Evolutionary conservation across 2,329 filamentous ascomycete species (phyloP).

Genomic region (Paecilomyces fulvus): DNA sequence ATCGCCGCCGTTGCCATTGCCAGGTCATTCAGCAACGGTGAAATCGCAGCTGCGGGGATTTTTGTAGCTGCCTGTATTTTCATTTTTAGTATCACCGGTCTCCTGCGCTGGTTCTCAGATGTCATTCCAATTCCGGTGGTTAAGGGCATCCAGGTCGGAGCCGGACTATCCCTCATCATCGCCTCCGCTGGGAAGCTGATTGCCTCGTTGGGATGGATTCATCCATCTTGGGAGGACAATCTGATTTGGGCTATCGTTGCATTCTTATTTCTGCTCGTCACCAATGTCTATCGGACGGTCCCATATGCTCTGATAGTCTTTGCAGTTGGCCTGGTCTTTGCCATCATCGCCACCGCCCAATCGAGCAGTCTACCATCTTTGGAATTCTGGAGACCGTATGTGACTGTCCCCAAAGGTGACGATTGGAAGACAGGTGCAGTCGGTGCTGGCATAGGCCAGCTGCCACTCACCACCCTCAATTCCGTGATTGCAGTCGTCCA

Average conservation of each 20-base stretch:
- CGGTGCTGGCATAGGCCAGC: conserved; percentile 69
- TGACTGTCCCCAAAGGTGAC: conserved; percentile 37
- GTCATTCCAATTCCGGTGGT: conserved; percentile 78
- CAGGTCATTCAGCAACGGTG: conserved; percentile 54
- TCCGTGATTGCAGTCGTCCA: conserved; percentile 82
- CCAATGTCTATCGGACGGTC: conserved; percentile 55
- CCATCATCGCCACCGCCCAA: conserved; percentile 37
- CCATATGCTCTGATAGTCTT: conserved; percentile 75
- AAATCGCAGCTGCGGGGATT: conserved; percentile 75
- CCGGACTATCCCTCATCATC: conserved; percentile 73
- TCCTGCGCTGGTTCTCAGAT: conserved; percentile 65
- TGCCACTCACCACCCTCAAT: conserved; percentile 87
- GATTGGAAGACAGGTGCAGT: conserved; percentile 49
- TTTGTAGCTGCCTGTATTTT: conserved; percentile 68
- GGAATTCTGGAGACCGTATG: conserved; percentile 52
- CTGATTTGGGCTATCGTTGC: conserved; percentile 66
- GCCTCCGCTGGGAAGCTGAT: conserved; percentile 65
- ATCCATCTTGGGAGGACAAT: conserved; percentile 64
- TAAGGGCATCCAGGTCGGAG: conserved; percentile 90
- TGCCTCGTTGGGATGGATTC: conserved; percentile 58
- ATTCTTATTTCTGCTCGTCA: conserved; percentile 62
- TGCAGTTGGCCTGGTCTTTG: conserved; percentile 57
- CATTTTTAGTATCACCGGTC: conserved; percentile 67
- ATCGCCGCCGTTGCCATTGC: conserved; percentile 86
- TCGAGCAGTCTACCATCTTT: conserved; percentile 42